Evolutionary conservation across 2,329 filamentous ascomycete genomes (phyloP), one percentile per base, ranked within the genome.

Genomic region (Penicillium sp.): DNA sequence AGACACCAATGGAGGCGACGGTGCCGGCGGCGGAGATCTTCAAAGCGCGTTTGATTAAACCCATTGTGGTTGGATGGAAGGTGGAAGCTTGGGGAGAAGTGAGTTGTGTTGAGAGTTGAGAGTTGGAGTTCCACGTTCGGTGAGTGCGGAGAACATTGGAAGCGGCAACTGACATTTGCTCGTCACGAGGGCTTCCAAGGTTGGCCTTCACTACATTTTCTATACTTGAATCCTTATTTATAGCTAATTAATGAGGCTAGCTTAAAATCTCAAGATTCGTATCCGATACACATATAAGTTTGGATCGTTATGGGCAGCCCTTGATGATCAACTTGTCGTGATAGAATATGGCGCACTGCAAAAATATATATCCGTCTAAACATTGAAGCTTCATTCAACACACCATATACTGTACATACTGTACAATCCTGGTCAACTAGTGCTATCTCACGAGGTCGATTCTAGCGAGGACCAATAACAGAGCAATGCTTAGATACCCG

Each of bases 1-100:
- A 82, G 23, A 77, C 77, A 16, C 81, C 82, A 31, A 80, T 72
- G 14, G 82, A 80, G 62, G 82, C 80, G 21, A 79, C 74, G 33
- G 80, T 72, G 54, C 78, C 78, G 5, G 77, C 76, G 57, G 79
- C 75, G 49, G 81, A 62, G 3, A 80, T 74, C 62, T 81, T 74
- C 26, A 78, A 56, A 47, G 75, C 63, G 48, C 67, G 79, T 39
- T 75, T 76, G 52, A 85, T 72, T 62, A 86, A 67, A n/a, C 82
- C 83, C 84, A 86, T 86, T n/a, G 47, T 68, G 59, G 21, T 26
- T 21, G 48, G 39, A 23, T 33, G 14, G 44, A 23, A 39, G 23
- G 43, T 42, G 47, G 31, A 47, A 37, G 50, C 44, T 33, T 33
- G 50, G 49, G 25, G 19, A 11, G 25, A 37, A 44, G 23, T 42